Evolutionary conservation across 2,329 filamentous ascomycete genomes (phyloP), one percentile per base, ranked within the genome.

Genomic region (Bipolaris bicolor): DNA sequence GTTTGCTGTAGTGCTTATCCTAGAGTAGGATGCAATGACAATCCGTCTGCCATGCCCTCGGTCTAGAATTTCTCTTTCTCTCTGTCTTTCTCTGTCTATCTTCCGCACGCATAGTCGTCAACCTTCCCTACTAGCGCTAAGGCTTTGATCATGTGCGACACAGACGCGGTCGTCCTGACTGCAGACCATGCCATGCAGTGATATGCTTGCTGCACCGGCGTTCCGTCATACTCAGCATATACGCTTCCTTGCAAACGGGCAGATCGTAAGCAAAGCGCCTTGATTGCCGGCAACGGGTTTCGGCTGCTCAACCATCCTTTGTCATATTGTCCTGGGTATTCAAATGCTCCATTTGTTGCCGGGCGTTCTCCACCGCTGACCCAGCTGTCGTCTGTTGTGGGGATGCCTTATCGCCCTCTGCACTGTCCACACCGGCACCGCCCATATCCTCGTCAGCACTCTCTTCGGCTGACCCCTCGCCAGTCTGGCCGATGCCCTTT

Each of bases 401-500:
- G 24, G 16, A 41, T 54, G 55, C 36, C 45, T 31, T 26, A 34
- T 52, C 36, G 43, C 41, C 50, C 29, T 43, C 50, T 15, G 47
- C 57, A 33, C 65, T 63, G 46, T 58, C 60, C 44, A 61, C 58
- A 26, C 58, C 60, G 29, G 61, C 60, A 34, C 62, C 59, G 37
- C 56, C 53, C 57, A 60, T 57, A 50, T 57, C 49, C 34, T 65
- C 62, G 29, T 68, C 69, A n/a, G 56, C 62, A 22, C 55, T 40
- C 46, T 60, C 67, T 53, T 70, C 73, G 49, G 55, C 75, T 36
- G 74, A 69, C 34, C 74, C 68, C 53, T 76, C 75, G 26, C 73
- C 75, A 40, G 75, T 70, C 57, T 68, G 63, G 5, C 69, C 74
- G 56, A 78, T 68, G 13, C 70, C 75, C 46, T 67, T 74, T 49